A percentile compares a stretch with the other conserved stretches of the same genome.
Evolutionary conservation across 2,329 filamentous ascomycete species (phyloP).

Genomic region (Scolecobasidium constrictum): DNA sequence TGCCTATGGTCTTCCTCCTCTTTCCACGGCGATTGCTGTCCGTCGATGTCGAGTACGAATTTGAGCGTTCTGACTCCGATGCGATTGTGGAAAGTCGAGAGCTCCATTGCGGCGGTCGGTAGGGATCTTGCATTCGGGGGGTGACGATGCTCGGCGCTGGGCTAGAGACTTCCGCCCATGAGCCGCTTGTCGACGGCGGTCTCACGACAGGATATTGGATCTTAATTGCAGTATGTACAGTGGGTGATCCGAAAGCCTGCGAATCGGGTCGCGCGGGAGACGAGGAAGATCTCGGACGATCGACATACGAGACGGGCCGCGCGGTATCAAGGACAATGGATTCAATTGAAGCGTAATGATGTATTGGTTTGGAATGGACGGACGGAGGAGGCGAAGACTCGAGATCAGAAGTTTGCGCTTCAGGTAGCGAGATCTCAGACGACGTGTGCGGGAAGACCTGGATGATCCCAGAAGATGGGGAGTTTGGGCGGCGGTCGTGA

Average conservation of each 20-base stretch:
- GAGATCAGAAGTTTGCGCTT: neutral
- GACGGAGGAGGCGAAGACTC: constrained; percentile 1
- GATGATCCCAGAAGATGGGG: constrained; percentile 5
- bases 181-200: constrained; percentile 23
- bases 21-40: neutral
- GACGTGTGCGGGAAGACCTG: neutral
- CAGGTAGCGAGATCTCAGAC: neutral
- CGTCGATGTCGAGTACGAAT: constrained; percentile 3
- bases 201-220: constrained; percentile 24
- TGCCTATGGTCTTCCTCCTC: constrained; percentile 6
- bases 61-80: constrained; percentile 12
- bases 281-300: constrained; percentile 16
- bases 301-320: constrained; percentile 13
- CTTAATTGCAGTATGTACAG: constrained; percentile 20
- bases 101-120: constrained; percentile 11
- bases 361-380: constrained; percentile 13
- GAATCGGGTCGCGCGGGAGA: constrained; percentile 9
- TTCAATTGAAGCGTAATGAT: constrained; percentile 17
- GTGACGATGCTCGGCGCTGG: constrained; percentile 18
- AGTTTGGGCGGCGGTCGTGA: neutral
- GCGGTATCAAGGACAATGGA: constrained; percentile 24
- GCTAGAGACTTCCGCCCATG: constrained; percentile 22
- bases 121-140: constrained; percentile 24
- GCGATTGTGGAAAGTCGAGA: constrained; percentile 13
- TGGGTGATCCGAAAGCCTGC: constrained; percentile 20